phyloP scores from a whole-genome alignment of 768 basidiomycete genomes.

The Cubamyces lactineus region DNA sequence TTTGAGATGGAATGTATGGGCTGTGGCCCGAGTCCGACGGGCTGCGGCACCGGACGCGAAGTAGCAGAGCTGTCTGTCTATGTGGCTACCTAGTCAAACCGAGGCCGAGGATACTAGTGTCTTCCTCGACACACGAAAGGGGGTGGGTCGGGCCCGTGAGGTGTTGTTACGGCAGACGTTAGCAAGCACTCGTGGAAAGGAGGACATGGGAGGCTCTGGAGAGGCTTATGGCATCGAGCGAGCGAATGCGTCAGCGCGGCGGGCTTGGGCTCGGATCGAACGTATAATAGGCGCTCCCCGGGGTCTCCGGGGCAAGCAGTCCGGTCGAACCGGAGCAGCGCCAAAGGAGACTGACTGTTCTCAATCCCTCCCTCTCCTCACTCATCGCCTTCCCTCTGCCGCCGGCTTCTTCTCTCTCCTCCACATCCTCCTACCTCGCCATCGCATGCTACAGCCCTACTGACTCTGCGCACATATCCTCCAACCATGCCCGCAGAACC shows the following conservation, averaged over 20 bases:
- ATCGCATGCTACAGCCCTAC: not conserved
- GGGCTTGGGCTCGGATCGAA: not conserved
- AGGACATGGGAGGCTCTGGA: not conserved
- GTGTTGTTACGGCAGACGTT: not conserved
- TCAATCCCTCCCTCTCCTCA: not conserved
- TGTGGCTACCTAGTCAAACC: too few relatives aligned
- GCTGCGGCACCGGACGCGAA: too few relatives aligned
- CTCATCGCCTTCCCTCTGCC: not conserved
- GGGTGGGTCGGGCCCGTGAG: not conserved
- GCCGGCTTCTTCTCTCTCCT: not conserved
- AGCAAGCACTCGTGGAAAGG: not conserved
- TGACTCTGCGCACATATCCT: not conserved
- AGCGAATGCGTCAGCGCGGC: not conserved
- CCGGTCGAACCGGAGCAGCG: constrained; percentile 2
- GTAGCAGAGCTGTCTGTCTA: too few relatives aligned
- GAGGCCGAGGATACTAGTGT: too few relatives aligned
- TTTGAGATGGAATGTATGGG: too few relatives aligned
- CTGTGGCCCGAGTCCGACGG: too few relatives aligned
- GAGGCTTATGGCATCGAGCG: not conserved
- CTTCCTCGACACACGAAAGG: too few relatives aligned
- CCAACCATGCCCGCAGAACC: constrained; percentile 32
- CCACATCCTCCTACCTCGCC: not conserved
- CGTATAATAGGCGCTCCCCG: not conserved
- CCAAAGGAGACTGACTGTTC: not conserved
- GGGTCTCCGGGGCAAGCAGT: not conserved